Base-by-base conservation (phyloP, 108 stramenopile genomes). In the Discostella stelligeroides region DNA sequence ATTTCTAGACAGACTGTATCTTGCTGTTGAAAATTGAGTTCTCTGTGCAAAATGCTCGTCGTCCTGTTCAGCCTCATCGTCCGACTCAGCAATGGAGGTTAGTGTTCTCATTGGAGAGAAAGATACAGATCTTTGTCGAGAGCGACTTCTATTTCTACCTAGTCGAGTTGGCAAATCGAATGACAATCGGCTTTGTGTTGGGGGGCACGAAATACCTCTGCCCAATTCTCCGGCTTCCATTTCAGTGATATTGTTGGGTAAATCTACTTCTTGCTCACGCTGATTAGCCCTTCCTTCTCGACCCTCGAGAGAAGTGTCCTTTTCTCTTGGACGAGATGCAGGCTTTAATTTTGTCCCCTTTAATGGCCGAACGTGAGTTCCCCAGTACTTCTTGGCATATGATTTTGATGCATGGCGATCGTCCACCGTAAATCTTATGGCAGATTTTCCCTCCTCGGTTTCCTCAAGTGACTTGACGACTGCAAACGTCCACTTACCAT, bases 401-500 rank as follows among this genome's bases (percentile, higher is more conserved):
- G 77, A 71, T 67, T 79, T 79, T 40, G 77, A 71, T 29, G 77
- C 65, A 41, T 79, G 70, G 12, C 42, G 34, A 53, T 70, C 27
- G 24, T 71, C 61, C 1, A 79, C 77, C 7, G 66, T 71, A 23
- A 79, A 79, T 66, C 77, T 56, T 38, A 79, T 71, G 14, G 70
- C 70, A 38, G 68, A 48, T 37, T 51, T 65, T 7, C 77, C 70
- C 15, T 71, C 66, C 4, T 41, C 58, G 2, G 66, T 49, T 46
- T 72, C 62, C 48, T 79, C 77, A 8, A 70, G 50, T 25, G 47
- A 41, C 50, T 71, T 79, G 30, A 79, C 65, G 37, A 61, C 58
- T 27, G 77, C 77, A 61, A 54, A 79, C n/a, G 77, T 79, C 77
- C 77, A 79, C 20, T 71, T 79, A 18, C 77, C 77, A 56, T 79